Evolutionary conservation across 768 basidiomycete species (phyloP), one percentile per base, ranked within the genome.

Genomic region (Mycena venus): DNA sequence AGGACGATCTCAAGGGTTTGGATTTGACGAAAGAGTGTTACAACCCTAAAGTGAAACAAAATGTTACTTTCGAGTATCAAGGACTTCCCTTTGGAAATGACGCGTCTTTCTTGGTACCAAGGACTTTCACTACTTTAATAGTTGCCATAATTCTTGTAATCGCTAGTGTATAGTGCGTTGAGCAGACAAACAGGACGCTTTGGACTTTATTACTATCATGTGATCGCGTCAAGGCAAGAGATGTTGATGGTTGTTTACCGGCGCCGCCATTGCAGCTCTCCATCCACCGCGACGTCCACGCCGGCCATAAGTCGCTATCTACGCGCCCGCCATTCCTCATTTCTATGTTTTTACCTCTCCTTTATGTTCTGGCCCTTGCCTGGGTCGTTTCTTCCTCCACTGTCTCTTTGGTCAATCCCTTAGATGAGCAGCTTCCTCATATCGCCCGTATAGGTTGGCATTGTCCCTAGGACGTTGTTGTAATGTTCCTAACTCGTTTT

Each of bases 371-470:
- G 78, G 82, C 83, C 76, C 79, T 83, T 60, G 79, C 86, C 75
- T 80, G 82, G 74, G 80, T 85, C 60, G 80, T 81, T 58, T 82
- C 81, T 66, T 84, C 86, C 47, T 86, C 88, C 74, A 85, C 89
- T 68, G 85, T 90, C 51, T 84, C 81, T 69, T 86, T 96, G 53
- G 79, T 85, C 59, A 89, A 90, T 80, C 91, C 94, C 32, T 85
- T 96, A 47, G 87, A 90, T 73, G 85, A 86, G 36, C 97, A 99
- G 84, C 89, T 91, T 53, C 96, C 97, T 23, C 87, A 88, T 51
- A 90, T 98, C 73, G 96, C 95, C 25, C 92, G 95, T 72, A 83
- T 92, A 44, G 85, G 86, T 51, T 25, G 19, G 23, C 47, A n/a
- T 47, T 1, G 47, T 25, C 49, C 27, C 27, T 51, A 23, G 27